Conservation (phyloP, 2,329 filamentous ascomycete species). For the Monosporascus ibericus region DNA sequence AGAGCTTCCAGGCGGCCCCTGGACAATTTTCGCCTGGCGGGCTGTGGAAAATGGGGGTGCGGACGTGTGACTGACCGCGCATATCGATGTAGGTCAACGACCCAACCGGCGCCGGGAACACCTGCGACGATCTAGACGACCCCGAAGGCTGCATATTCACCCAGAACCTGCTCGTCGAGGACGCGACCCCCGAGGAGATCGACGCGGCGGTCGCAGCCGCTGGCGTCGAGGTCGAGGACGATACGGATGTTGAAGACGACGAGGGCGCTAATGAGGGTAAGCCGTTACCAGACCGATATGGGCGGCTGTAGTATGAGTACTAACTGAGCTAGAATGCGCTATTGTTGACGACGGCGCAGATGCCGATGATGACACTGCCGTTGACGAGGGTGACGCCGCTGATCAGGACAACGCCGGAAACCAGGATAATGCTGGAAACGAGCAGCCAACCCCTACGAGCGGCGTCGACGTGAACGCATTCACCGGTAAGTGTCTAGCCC, state of each 20-base stretch:
- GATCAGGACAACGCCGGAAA: conserved; percentile 1
- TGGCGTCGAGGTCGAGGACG: conserved; percentile 7
- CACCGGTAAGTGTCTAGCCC: conserved; percentile 24
- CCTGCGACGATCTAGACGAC: conserved; percentile 45
- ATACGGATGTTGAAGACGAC: too few species aligned
- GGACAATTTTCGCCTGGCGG: too few species aligned
- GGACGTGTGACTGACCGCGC: neutral
- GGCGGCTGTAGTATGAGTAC: neutral
- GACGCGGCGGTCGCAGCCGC: conserved; percentile 38
- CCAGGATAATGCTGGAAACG: conserved; percentile 1
- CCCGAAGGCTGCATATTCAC: conserved; percentile 50
- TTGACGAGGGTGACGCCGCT: conserved; percentile 5
- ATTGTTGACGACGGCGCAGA: conserved; percentile 1
- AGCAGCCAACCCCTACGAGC: conserved; percentile 10
- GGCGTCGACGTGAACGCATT: conserved; percentile 39
- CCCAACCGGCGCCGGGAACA: conserved; percentile 41
- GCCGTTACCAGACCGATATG: too few species aligned
- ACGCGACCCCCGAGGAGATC: conserved; percentile 49
- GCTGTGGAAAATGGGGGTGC: neutral
- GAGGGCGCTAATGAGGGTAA: conserved; percentile 5
- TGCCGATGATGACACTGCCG: conserved; percentile 11
- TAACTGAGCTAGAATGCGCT: conserved; percentile 5
- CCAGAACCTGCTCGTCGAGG: conserved; percentile 46
- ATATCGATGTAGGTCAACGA: conserved; percentile 20
- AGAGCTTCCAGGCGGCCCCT: conserved; percentile 15